Conservation (phyloP, 129 eudicot genomes). For the Pittosporum tobira region DNA sequence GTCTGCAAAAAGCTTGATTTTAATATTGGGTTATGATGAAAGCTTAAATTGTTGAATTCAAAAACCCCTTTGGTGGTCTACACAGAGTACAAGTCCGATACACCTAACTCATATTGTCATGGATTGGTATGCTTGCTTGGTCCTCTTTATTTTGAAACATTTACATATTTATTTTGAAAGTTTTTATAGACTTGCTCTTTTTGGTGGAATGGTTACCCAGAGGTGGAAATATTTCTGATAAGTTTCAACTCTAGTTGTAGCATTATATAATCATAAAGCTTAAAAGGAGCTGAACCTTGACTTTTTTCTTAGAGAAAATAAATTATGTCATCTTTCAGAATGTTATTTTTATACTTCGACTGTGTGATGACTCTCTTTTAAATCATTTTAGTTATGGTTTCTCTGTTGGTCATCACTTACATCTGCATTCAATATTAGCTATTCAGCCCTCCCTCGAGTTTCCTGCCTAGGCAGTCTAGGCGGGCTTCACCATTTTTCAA, state of each 20-base stretch:
- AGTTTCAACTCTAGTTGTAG: slow-evolving; percentile 3
- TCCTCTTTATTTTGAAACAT: slow-evolving; percentile 5
- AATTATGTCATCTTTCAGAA: background rate
- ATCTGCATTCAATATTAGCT: too few relatives aligned
- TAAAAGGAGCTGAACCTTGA: slow-evolving; percentile 6
- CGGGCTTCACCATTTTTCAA: too few relatives aligned
- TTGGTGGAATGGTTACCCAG: background rate
- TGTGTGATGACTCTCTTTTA: too few relatives aligned
- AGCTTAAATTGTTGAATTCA: background rate
- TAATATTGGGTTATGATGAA: slow-evolving; percentile 14
- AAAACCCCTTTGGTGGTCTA: background rate
- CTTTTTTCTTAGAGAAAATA: too few relatives aligned
- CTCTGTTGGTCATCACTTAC: background rate
- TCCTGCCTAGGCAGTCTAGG: too few relatives aligned
- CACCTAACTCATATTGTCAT: slow-evolving; percentile 6
- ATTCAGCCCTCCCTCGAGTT: too few relatives aligned
- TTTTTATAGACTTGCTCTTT: background rate
- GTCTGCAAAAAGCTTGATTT: slow-evolving; percentile 58
- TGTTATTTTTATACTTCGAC: background rate
- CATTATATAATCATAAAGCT: slow-evolving; percentile 4
- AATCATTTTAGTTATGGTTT: background rate
- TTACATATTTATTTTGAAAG: background rate
- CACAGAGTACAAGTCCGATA: background rate
- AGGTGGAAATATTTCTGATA: slow-evolving; percentile 7
- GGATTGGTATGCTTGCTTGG: slow-evolving; percentile 1